Conservation (phyloP, 768 basidiomycete species). For the Leccinellum rugosiceps region DNA sequence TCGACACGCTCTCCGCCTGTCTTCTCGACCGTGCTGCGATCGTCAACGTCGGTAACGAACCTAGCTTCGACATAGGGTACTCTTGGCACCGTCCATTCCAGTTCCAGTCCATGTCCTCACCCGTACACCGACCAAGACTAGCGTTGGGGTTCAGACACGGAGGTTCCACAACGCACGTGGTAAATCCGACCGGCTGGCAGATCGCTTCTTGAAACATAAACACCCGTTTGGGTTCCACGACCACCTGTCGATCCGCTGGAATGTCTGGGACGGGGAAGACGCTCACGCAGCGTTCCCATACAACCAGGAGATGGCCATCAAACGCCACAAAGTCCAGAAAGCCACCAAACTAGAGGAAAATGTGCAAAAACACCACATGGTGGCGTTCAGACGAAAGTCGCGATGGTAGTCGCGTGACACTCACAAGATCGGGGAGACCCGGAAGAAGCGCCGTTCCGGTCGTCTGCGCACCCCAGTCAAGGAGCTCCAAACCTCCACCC, state of each 20-base stretch:
- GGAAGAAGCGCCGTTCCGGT: constrained; percentile 26
- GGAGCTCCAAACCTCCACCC: constrained; percentile 24
- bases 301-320: constrained; percentile 19
- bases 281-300: constrained; percentile 29
- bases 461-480: constrained; percentile 26
- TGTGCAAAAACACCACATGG: not conserved
- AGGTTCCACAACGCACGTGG: constrained; percentile 19
- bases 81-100: not conserved
- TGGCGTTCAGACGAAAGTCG: not conserved
- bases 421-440: constrained; percentile 18
- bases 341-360: constrained; percentile 17
- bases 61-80: not conserved
- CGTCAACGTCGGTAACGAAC: constrained; percentile 17
- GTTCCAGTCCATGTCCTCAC: not conserved
- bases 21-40: constrained; percentile 24
- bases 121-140: not conserved
- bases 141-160: not conserved
- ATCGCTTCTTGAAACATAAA: constrained; percentile 28
- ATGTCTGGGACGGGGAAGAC: constrained; percentile 24
- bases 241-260: constrained; percentile 19
- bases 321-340: constrained; percentile 28
- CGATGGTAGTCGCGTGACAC: not conserved
- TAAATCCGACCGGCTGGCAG: constrained; percentile 24
- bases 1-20: constrained; percentile 11
- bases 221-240: constrained; percentile 22